Evolutionary conservation across 129 eudicot species (phyloP).

Genomic region (Kitagawia praeruptora): DNA sequence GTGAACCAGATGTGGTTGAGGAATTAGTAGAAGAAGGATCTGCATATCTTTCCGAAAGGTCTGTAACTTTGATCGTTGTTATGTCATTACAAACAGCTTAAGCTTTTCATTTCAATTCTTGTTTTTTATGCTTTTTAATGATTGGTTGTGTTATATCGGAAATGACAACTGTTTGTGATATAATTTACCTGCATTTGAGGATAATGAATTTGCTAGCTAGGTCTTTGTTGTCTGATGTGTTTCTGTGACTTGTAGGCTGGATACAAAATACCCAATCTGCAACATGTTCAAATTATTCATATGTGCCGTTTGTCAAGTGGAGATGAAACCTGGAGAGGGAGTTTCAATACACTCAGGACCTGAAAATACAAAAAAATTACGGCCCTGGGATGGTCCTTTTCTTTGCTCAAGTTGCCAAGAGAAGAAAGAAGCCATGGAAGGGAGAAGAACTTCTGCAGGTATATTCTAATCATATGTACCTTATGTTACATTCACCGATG

Average conservation of each 20-base stretch:
- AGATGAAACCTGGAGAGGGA: slow-evolving; percentile 90
- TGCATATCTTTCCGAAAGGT: slow-evolving; percentile 91
- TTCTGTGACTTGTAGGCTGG: slow-evolving; percentile 52
- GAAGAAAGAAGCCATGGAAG: slow-evolving; percentile 98
- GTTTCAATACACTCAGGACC: slow-evolving; percentile 64
- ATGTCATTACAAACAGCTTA: not conserved
- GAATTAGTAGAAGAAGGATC: slow-evolving; percentile 95
- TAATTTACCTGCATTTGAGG: not conserved
- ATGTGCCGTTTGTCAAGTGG: slow-evolving; percentile 85
- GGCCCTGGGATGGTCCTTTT: slow-evolving; percentile 98
- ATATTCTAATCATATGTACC: not conserved
- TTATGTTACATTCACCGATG: not conserved
- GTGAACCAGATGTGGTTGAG: slow-evolving; percentile 70
- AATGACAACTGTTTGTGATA: not conserved
- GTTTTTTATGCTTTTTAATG: not conserved
- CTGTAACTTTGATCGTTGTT: not conserved
- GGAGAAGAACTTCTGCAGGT: slow-evolving; percentile 73
- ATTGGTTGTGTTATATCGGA: not conserved
- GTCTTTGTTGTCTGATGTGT: slow-evolving; percentile 15
- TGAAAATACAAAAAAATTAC: slow-evolving; percentile 35
- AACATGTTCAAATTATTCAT: slow-evolving; percentile 82
- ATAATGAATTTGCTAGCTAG: not conserved
- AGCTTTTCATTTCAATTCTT: not conserved
- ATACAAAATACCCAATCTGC: slow-evolving; percentile 75
- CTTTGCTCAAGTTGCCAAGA: slow-evolving; percentile 82